These are phyloP conservation scores for Rosa chinensis DNA, from an alignment of 306 rosid species.

Conservation along the genomic window DNA sequence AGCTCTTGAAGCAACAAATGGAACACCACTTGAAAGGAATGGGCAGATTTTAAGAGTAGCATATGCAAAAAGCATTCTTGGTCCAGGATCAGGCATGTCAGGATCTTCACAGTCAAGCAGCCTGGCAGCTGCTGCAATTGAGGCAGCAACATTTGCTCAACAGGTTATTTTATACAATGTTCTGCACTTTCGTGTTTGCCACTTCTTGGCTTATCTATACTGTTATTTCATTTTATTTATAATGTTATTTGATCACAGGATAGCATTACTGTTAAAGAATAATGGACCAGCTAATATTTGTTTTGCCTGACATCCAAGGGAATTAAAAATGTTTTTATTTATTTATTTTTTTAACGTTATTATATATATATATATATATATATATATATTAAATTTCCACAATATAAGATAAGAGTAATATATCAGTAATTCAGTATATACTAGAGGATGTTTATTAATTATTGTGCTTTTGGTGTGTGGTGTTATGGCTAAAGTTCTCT, in stretches of 20 bases:
- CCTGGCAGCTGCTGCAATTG: constrained; percentile 98
- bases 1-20: constrained; percentile 92
- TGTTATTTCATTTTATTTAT: background rate
- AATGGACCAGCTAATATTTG: background rate
- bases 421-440: background rate
- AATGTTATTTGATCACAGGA: background rate
- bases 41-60: constrained; percentile 96
- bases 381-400: background rate
- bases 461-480: background rate
- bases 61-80: constrained; percentile 91
- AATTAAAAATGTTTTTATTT: background rate
- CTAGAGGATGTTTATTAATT: background rate
- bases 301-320: background rate
- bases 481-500: background rate
- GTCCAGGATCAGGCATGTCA: constrained; percentile 78
- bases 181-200: background rate
- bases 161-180: constrained; percentile 48
- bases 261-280: background rate
- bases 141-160: constrained; percentile 95
- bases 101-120: constrained; percentile 92
- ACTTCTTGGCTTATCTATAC: background rate
- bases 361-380: background rate
- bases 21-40: constrained; percentile 84
- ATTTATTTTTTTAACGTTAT: background rate
- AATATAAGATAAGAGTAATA: background rate